Base-by-base conservation (phyloP, 176 grass and related monocot genomes). In the Bromus sterilis region DNA sequence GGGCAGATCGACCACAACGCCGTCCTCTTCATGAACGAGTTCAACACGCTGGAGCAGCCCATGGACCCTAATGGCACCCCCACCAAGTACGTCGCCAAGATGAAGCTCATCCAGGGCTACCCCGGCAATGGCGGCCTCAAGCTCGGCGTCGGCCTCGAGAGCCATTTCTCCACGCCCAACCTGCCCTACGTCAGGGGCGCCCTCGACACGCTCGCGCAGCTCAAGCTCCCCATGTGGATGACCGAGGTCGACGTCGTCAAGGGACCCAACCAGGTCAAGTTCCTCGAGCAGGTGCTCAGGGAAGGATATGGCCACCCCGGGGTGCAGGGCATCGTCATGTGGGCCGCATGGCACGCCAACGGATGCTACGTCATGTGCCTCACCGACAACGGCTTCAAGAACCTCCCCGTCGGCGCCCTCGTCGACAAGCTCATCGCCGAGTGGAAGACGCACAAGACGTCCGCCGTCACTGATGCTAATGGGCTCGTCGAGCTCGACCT, bases 351-450 rank as follows among this genome's bases (percentile, higher is more conserved):
- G 92, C 89, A 79, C 29, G 79, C 86, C 2, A 36, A 74, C 5
- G 83, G 83, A 0, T 94, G 92, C 37, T 81, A 89, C 71, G 66
- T 66, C n/a, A 91, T 94, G 92, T 94, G 92, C 61, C 64, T 94
- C 30, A 91, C 92, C 0, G 83, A 94, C 80, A 86, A 89, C 76
- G 31, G 35, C 4, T 94, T 94, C 76, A 58, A 79, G 25, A 94
- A 94, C 83, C 83, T 84, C 21, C 65, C 89, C 5, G 61, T 74
- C 25, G 89, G 89, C 9, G 11, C 86, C 51, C 58, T 80, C 20
- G 92, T 94, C 3, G 92, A 94, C 75, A 91, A 79, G 32, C 81
- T 91, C 83, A 89, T 94, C 35, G 59, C 48, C 2, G 83, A 90
- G 61, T 91, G 86, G 92, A 91, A 40, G 33, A 84, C 86, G 53